These are phyloP conservation scores for Uronychia setigera DNA, from an alignment of 73 alveolate genomes.

Conservation along the genomic window DNA sequence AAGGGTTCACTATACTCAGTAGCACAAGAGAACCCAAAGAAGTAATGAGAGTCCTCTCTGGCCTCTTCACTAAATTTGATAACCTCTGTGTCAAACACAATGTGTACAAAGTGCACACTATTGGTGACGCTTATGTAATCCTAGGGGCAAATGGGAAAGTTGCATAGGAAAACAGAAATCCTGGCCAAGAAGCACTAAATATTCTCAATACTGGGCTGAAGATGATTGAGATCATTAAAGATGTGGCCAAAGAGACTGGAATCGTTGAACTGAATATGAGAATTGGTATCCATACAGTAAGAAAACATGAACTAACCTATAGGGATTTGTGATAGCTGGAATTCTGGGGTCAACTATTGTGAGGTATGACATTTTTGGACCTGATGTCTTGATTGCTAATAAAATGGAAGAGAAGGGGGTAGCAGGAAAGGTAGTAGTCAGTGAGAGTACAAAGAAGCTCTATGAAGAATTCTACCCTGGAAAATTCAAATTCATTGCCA, in stretches of 20 bases:
- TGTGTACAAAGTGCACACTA: slow-evolving; percentile 96
- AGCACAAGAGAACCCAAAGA: slow-evolving; percentile 87
- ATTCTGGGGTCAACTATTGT: slow-evolving; percentile 93
- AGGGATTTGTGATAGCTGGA: slow-evolving; percentile 89
- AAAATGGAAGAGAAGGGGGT: slow-evolving; percentile 96
- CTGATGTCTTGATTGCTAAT: slow-evolving; percentile 96
- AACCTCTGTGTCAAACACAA: slow-evolving; percentile 87
- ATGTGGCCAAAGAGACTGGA: slow-evolving; percentile 81
- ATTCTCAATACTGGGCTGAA: slow-evolving; percentile 94
- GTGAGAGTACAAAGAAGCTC: slow-evolving; percentile 87
- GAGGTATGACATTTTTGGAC: slow-evolving; percentile 98
- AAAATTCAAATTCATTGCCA: slow-evolving; percentile 30
- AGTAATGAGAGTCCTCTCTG: slow-evolving; percentile 90
- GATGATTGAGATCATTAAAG: slow-evolving; percentile 93
- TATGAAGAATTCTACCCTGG: slow-evolving; percentile 56
- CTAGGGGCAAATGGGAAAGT: slow-evolving; percentile 93
- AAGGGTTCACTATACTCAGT: slow-evolving; percentile 81
- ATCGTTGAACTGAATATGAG: slow-evolving; percentile 88
- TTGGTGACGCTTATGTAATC: slow-evolving; percentile 99
- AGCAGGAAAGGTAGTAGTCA: slow-evolving; percentile 90
- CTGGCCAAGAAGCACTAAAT: slow-evolving; percentile 90
- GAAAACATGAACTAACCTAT: too few species aligned
- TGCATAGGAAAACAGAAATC: slow-evolving; percentile 85
- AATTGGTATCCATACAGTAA: slow-evolving; percentile 96
- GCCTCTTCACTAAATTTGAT: slow-evolving; percentile 94